Evolutionary conservation across 1,139 yeast species (phyloP).

Genomic region (Kodamaea suecica): DNA sequence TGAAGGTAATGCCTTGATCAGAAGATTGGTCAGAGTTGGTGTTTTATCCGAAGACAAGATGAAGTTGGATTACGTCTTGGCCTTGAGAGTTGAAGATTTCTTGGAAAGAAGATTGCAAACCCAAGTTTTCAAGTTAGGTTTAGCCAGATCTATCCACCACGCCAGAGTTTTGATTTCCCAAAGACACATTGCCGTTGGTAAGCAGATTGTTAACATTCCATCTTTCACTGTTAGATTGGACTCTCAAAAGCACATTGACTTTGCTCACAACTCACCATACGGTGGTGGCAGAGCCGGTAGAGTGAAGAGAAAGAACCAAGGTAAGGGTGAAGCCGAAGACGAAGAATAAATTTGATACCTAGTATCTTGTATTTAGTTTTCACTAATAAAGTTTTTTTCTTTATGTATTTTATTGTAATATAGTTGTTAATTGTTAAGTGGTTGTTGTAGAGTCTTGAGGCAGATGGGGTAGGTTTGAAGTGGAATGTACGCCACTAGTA

Average conservation of each 20-base stretch:
- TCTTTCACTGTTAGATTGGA: conserved; percentile 99
- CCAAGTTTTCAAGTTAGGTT: conserved; percentile 99
- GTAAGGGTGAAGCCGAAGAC: conserved; percentile 68
- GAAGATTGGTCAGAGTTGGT: conserved; percentile 98
- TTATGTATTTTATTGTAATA: conserved; percentile 7
- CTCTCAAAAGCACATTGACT: conserved; percentile 99
- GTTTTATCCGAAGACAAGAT: conserved; percentile 98
- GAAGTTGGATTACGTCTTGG: conserved; percentile 99
- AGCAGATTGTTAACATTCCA: conserved; percentile 98
- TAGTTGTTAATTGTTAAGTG: too few relatives aligned
- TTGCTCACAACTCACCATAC: conserved; percentile 98
- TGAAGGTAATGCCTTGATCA: conserved; percentile 99
- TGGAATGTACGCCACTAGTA: too few relatives aligned
- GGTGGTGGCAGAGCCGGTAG: conserved; percentile 99
- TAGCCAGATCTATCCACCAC: conserved; percentile 99
- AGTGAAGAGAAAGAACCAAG: conserved; percentile 96
- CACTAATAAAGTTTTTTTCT: conserved; percentile 8
- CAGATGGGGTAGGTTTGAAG: too few relatives aligned
- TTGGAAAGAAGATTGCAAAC: conserved; percentile 99
- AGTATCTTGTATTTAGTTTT: conserved; percentile 13
- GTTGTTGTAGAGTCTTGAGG: too few relatives aligned
- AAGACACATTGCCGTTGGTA: conserved; percentile 99
- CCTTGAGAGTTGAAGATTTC: conserved; percentile 98
- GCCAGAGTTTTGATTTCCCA: conserved; percentile 98
- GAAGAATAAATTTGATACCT: conserved; percentile 41